phyloP scores from a whole-genome alignment of 352 stramenopile species.

The Pythium brachiatum region DNA sequence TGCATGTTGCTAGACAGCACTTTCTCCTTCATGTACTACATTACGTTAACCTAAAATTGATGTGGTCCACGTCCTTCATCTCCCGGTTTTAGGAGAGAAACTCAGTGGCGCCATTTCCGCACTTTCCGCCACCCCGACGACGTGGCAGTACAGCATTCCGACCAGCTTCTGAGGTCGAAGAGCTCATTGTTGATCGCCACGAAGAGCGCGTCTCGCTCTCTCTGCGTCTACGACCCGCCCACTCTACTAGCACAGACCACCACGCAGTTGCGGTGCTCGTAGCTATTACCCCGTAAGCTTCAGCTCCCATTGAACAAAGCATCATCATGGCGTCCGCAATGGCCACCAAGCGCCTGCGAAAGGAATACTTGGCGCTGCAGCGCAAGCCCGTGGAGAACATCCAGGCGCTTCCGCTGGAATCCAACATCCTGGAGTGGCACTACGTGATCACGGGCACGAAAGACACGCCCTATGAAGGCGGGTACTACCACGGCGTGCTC shows the following conservation, averaged over 20 bases:
- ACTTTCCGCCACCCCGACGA: background rate
- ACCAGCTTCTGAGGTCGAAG: background rate
- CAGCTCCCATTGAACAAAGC: background rate
- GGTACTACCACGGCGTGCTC: constrained; percentile 90
- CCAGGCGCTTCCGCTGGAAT: constrained; percentile 84
- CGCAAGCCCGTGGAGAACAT: constrained; percentile 92
- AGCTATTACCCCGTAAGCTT: no score
- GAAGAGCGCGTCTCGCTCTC: background rate
- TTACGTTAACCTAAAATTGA: background rate
- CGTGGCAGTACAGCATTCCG: no score
- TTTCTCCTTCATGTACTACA: constrained; percentile 1
- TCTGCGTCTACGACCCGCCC: no score
- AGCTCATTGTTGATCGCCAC: background rate
- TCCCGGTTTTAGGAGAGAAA: background rate
- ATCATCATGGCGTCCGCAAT: constrained; percentile 69
- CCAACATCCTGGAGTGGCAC: constrained; percentile 96
- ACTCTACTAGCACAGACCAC: no score
- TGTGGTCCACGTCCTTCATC: constrained; percentile 1
- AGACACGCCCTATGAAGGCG: constrained; percentile 81
- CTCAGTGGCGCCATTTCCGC: background rate
- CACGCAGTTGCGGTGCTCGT: no score
- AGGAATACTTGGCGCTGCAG: constrained; percentile 90
- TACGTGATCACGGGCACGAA: constrained; percentile 89
- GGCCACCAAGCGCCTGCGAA: constrained; percentile 90
- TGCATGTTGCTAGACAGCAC: no score